phyloP scores from a whole-genome alignment of 768 basidiomycete genomes.

The Suillus subalutaceus region DNA sequence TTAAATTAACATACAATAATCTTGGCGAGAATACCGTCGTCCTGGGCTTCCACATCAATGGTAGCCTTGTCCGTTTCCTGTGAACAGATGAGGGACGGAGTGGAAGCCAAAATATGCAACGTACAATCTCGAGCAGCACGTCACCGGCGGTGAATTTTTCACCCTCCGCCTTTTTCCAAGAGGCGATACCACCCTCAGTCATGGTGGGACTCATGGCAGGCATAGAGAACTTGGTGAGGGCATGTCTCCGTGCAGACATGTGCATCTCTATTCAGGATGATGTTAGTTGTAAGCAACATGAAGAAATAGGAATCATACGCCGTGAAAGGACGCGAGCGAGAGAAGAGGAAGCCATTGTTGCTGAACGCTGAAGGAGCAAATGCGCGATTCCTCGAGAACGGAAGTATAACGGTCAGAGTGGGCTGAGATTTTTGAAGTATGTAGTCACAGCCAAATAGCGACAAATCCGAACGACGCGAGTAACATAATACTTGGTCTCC shows the following conservation, averaged over 20 bases:
- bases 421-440: conserved; percentile 37
- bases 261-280: conserved; percentile 64
- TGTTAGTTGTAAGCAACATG: conserved; percentile 4
- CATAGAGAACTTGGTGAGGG: conserved; percentile 89
- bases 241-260: conserved; percentile 75
- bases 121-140: conserved; percentile 93
- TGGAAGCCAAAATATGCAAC: conserved; percentile 27
- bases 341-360: conserved; percentile 56
- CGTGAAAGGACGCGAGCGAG: conserved; percentile 69
- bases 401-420: conserved; percentile 16
- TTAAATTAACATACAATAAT: conserved; percentile 72
- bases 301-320: conserved; percentile 45
- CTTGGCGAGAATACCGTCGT: conserved; percentile 95
- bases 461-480: conserved; percentile 23
- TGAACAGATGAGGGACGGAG: conserved; percentile 16
- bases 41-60: conserved; percentile 99
- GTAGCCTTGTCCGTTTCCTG: conserved; percentile 99
- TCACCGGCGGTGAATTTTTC: conserved; percentile 89
- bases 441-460: conserved; percentile 35
- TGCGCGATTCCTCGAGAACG: conserved; percentile 23
- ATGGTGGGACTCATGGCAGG: conserved; percentile 99
- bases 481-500: conserved; percentile 5
- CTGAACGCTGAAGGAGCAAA: conserved; percentile 24
- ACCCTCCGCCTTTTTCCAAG: conserved; percentile 97
- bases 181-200: conserved; percentile 98